phyloP scores from a whole-genome alignment of 352 stramenopile species.

The Phytophthora aleatoria region DNA sequence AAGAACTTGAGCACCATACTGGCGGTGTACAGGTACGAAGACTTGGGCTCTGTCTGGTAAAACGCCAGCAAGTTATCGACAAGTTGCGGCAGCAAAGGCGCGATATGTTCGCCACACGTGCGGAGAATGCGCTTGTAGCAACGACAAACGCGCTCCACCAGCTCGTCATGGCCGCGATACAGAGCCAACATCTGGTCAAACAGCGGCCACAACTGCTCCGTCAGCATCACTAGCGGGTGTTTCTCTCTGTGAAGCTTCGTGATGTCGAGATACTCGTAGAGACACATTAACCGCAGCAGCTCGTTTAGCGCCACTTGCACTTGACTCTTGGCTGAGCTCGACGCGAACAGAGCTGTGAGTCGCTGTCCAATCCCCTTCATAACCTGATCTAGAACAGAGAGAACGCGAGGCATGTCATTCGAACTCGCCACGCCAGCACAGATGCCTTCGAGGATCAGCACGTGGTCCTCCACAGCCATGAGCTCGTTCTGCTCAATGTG shows the following conservation, averaged over 20 bases:
- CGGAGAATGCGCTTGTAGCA: slow-evolving; percentile 90
- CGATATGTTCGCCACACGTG: slow-evolving; percentile 62
- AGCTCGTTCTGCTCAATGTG: slow-evolving; percentile 72
- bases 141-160: slow-evolving; percentile 84
- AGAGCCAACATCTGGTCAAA: slow-evolving; percentile 82
- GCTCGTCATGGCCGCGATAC: slow-evolving; percentile 74
- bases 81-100: slow-evolving; percentile 71
- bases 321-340: slow-evolving; percentile 35
- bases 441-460: slow-evolving; percentile 85
- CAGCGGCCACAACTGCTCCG: slow-evolving; percentile 78
- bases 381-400: slow-evolving; percentile 66
- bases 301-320: slow-evolving; percentile 63
- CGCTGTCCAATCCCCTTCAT: slow-evolving; percentile 68
- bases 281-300: slow-evolving; percentile 79
- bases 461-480: slow-evolving; percentile 80
- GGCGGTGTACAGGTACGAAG: slow-evolving; percentile 81
- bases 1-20: slow-evolving; percentile 89
- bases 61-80: slow-evolving; percentile 79
- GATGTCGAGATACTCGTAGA: slow-evolving; percentile 81
- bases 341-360: slow-evolving; percentile 50
- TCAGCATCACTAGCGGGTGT: slow-evolving; percentile 69
- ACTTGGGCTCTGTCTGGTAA: slow-evolving; percentile 82
- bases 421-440: slow-evolving; percentile 61
- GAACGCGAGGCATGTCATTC: slow-evolving; percentile 47
- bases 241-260: slow-evolving; percentile 30